phyloP scores from a whole-genome alignment of 129 eudicot species.

The Flaveria robusta region DNA sequence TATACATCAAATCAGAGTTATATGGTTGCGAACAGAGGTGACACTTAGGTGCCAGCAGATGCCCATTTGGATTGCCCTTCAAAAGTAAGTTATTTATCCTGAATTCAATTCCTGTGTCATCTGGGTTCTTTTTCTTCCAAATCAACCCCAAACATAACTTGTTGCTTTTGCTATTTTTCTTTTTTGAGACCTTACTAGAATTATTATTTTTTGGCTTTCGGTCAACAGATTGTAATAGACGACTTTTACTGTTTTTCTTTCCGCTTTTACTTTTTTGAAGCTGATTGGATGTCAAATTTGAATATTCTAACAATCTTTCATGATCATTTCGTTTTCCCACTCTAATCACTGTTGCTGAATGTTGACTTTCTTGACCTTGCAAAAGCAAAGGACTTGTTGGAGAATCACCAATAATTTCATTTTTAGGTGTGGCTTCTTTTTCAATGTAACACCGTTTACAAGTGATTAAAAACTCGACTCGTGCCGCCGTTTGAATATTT shows the following conservation, averaged over 20 bases:
- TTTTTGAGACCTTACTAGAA: conserved; percentile 33
- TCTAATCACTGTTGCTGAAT: conserved; percentile 36
- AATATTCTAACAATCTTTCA: conserved; percentile 34
- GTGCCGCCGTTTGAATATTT: conserved; percentile 41
- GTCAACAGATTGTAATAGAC: conserved; percentile 30
- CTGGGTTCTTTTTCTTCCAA: conserved; percentile 56
- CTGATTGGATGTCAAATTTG: conserved; percentile 24
- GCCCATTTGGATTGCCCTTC: conserved; percentile 51
- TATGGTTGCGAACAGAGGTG: conserved; percentile 65
- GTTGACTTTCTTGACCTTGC: conserved; percentile 65
- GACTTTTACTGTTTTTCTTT: conserved; percentile 36
- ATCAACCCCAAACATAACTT: conserved; percentile 64
- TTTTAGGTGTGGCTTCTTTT: conserved; percentile 35
- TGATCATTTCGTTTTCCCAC: conserved; percentile 35
- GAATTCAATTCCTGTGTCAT: conserved; percentile 74
- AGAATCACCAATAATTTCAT: conserved; percentile 47
- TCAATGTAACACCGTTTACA: conserved; percentile 64
- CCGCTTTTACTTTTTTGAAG: conserved; percentile 29
- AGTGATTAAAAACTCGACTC: conserved; percentile 49
- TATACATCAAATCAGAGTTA: conserved; percentile 64
- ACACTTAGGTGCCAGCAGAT: conserved; percentile 42
- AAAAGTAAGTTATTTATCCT: conserved; percentile 53
- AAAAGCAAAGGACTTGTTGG: conserved; percentile 81
- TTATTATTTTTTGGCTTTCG: conserved; percentile 19
- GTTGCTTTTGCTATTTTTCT: conserved; percentile 27